Evolutionary conservation across 129 eudicot genomes (phyloP), one percentile per base, ranked within the genome.

Genomic region (Glebionis coronaria): DNA sequence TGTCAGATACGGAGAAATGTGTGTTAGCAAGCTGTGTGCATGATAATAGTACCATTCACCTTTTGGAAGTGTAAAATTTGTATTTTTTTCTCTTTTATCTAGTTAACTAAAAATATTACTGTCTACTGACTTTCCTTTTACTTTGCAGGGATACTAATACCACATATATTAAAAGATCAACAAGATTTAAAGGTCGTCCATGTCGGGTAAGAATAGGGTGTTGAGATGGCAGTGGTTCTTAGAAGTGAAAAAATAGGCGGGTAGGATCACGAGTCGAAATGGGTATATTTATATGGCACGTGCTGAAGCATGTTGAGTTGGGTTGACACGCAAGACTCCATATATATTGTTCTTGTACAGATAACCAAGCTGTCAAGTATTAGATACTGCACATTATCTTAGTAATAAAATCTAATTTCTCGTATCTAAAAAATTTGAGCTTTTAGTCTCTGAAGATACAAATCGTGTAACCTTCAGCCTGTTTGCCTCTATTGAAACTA

Each of bases 181-280:
- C n/a, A n/a, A n/a, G n/a, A n/a, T n/a, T n/a, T n/a, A n/a, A n/a
- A 78, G 99, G 99, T 44, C 99, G 89, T 76, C 79, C 82, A 15
- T 93, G 97, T 78, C 84, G 89, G 99, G 98, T 93, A 58, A 68
- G 85, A 28, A 4, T 38, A 51, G 44, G 47, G 9, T 72, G 19
- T 46, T 57, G 42, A 73, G 20, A 57, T 58, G 40, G 55, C 5
- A 61, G 0, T 67, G 53, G 31, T 67, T 35, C 42, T 35, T 54
- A 8, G 20, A 16, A n/a, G 4, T 15, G 10, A 15, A 53, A 53
- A 18, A 53, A 18, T 16, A 9, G 20, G 20, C 28, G 20, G 40
- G 40, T 31, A 5, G 40, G 9, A 31, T 31, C 40, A 31, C 38
- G 38, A 31, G 40, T 31, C 40, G 40, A 31, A 31, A 4, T 31